Conservation (phyloP, 2,329 filamentous ascomycete species). For the Scytalidium lignicola region DNA sequence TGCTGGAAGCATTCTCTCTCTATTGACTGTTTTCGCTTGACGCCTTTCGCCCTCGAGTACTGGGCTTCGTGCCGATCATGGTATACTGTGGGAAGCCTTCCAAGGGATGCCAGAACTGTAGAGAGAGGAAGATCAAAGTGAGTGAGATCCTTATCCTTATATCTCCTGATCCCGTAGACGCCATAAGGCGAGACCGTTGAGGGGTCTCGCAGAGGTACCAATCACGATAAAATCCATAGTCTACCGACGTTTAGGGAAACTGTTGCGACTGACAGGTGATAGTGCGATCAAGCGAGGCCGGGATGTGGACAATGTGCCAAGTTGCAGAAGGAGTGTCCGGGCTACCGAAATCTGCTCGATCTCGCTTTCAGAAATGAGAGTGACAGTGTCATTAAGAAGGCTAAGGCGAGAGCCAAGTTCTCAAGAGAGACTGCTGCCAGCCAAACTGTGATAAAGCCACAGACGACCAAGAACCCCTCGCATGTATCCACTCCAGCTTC, state of each 20-base stretch:
- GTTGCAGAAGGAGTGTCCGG: slow-evolving; percentile 44
- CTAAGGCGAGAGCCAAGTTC: slow-evolving; percentile 27
- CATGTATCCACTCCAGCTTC: neutral
- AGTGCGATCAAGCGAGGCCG: slow-evolving; percentile 49
- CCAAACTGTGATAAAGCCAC: neutral
- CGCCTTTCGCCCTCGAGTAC: slow-evolving; percentile 22
- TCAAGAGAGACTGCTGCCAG: neutral
- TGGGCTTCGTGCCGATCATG: slow-evolving; percentile 12
- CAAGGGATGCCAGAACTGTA: slow-evolving; percentile 49
- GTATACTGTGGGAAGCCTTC: slow-evolving; percentile 54
- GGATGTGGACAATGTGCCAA: slow-evolving; percentile 49
- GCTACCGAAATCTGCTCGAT: slow-evolving; percentile 50
- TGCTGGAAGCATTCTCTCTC: neutral
- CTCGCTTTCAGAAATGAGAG: slow-evolving; percentile 54
- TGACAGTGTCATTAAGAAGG: slow-evolving; percentile 48
- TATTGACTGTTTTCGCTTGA: neutral
- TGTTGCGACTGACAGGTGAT: slow-evolving; percentile 7
- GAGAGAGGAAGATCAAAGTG: slow-evolving; percentile 50
- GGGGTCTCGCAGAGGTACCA: neutral
- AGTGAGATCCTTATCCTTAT: slow-evolving; percentile 20
- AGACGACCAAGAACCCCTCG: neutral
- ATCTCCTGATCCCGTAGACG: neutral
- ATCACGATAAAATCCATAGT: neutral
- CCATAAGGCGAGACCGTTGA: neutral
- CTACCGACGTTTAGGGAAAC: neutral